A percentile compares a stretch with the other conserved stretches of the same genome.
phyloP scores from a whole-genome alignment of 164 flowering plant genomes.

The Umbellularia californica region DNA sequence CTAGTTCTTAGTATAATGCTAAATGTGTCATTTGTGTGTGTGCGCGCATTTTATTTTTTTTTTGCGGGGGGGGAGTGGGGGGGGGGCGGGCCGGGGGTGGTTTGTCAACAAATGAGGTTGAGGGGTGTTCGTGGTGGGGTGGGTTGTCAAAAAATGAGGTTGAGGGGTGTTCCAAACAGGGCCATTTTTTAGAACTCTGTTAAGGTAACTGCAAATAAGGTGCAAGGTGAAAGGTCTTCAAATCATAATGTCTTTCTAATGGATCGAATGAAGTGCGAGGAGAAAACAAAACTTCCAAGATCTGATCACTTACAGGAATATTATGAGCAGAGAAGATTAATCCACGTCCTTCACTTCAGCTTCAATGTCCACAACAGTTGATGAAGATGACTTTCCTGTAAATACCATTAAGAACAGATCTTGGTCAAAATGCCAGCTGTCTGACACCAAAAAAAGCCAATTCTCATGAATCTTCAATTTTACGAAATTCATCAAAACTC shows the following conservation, averaged over 20 bases:
- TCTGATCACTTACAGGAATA: background rate
- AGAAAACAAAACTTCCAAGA: background rate
- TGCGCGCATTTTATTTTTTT: too few relatives aligned
- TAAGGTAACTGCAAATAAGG: too few relatives aligned
- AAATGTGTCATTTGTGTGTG: too few relatives aligned
- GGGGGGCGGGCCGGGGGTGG: too few relatives aligned
- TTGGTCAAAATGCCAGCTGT: background rate
- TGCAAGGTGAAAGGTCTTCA: background rate
- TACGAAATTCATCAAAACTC: background rate
- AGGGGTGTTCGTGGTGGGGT: too few relatives aligned
- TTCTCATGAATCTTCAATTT: background rate
- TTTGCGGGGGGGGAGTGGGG: too few relatives aligned
- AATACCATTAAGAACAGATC: background rate
- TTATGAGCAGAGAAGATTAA: slow-evolving; percentile 21
- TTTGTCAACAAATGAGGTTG: too few relatives aligned
- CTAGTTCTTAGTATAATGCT: too few relatives aligned
- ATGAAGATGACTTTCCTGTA: slow-evolving; percentile 48
- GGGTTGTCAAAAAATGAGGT: too few relatives aligned
- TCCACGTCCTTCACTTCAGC: slow-evolving; percentile 84
- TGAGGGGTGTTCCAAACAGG: too few relatives aligned
- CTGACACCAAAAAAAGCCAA: background rate
- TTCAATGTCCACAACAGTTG: slow-evolving; percentile 66
- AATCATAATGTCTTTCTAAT: background rate
- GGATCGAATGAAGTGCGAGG: background rate
- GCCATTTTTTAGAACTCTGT: too few relatives aligned